These are phyloP conservation scores for Cladosporium halotolerans DNA, from an alignment of 2,329 filamentous ascomycete species.

Conservation along the genomic window DNA sequence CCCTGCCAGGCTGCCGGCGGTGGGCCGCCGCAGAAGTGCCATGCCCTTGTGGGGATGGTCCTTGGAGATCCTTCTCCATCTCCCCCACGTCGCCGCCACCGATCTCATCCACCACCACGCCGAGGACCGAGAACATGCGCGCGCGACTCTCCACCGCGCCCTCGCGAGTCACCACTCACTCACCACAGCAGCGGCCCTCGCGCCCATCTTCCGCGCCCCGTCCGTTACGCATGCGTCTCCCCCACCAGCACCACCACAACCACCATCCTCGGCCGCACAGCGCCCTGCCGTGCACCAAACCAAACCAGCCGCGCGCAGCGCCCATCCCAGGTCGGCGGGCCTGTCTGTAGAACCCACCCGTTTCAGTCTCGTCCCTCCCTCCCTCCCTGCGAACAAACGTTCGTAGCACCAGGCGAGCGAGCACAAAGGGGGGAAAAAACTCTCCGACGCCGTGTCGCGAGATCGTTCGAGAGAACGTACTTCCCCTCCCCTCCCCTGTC, in stretches of 20 bases:
- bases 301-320: too few species aligned
- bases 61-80: not conserved
- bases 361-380: constrained; percentile 4
- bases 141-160: not conserved
- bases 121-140: not conserved
- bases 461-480: not conserved
- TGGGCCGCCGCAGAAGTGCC: not conserved
- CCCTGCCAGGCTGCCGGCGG: not conserved
- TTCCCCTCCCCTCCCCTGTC: not conserved
- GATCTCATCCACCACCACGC: not conserved
- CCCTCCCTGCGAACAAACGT: not conserved
- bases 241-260: not conserved
- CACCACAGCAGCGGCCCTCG: not conserved
- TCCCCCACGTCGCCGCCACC: not conserved
- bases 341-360: constrained; percentile 9
- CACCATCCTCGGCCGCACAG: not conserved
- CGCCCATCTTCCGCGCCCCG: too few species aligned
- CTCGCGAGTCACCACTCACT: not conserved
- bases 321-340: constrained; percentile 6
- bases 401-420: not conserved
- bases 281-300: not conserved
- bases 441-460: not conserved
- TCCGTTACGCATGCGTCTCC: not conserved
- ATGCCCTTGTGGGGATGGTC: not conserved
- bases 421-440: not conserved